Conservation (phyloP, 2,329 filamentous ascomycete species). For the Aureobasidium zeae region DNA sequence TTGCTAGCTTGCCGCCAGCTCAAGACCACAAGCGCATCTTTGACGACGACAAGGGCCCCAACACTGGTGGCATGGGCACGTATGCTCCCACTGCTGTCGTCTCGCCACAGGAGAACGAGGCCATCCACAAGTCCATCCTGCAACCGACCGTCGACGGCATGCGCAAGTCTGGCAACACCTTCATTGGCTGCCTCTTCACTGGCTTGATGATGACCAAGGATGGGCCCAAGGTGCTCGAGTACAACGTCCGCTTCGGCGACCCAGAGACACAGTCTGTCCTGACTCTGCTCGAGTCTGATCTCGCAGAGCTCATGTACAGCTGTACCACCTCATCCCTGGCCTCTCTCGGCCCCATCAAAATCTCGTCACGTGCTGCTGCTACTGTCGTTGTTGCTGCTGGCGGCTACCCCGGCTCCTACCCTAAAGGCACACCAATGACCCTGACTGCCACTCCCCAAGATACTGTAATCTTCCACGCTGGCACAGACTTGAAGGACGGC, state of each 20-base stretch:
- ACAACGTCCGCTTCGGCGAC: conserved; percentile 88
- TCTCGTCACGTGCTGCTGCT: conserved; percentile 55
- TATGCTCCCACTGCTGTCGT: conserved; percentile 63
- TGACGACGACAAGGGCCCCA: conserved; percentile 81
- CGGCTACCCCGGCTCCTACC: conserved; percentile 80
- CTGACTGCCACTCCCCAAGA: conserved; percentile 41
- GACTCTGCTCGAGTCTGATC: conserved; percentile 72
- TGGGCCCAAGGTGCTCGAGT: conserved; percentile 78
- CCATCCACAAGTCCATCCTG: conserved; percentile 73
- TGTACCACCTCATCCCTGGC: conserved; percentile 68
- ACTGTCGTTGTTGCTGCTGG: conserved; percentile 91
- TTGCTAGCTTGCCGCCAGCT: conserved; percentile 75
- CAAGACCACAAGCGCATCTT: conserved; percentile 96
- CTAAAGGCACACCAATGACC: conserved; percentile 61
- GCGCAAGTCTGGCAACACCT: conserved; percentile 63
- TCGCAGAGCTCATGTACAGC: conserved; percentile 81
- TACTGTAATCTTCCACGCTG: conserved; percentile 76
- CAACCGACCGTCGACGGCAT: conserved; percentile 84
- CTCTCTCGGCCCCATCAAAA: conserved; percentile 26
- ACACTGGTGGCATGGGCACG: conserved; percentile 96
- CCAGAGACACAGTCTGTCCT: conserved; percentile 85
- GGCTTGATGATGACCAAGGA: conserved; percentile 84
- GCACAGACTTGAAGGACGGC: conserved; percentile 58
- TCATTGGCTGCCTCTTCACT: conserved; percentile 70
- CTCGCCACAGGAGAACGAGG: conserved; percentile 55